Evolutionary conservation across 768 basidiomycete species (phyloP), one percentile per base, ranked within the genome.

Genomic region (Leccinum truebloodii): DNA sequence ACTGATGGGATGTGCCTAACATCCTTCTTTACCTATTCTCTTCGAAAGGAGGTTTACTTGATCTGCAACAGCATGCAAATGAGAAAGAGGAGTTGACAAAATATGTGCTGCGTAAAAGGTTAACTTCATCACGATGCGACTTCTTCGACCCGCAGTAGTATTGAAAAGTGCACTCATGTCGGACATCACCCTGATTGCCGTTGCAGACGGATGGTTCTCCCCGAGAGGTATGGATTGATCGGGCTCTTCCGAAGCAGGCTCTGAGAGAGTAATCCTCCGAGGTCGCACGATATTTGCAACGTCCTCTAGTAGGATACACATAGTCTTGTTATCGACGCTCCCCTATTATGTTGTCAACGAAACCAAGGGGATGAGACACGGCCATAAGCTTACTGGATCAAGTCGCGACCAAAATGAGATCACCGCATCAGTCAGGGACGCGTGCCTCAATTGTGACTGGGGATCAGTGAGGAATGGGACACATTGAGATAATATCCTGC

Each of bases 81-180:
- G 66, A 4, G 65, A 62, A 46, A 76, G 65, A 1, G 87, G 82
- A n/a, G 77, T 80, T 1, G 82, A 78, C 22, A 83, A 60, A 7
- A 86, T 69, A 64, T 87, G 83, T 7, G 86, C 88, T 5, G 84
- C 84, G 63, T 92, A 93, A 73, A 88, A 93, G 14, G 78, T 71
- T 26, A 92, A 64, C 74, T 91, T 93, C 64, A 84, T 84, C 9
- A 77, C 70, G 53, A 83, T 71, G 65, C 82, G 82, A 54, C 63
- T 50, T 69, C 24, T 53, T 54, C 51, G 63, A 35, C 37, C 20
- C 30, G 58, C n/a, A 10, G 20, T 54, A 32, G 26, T 13, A 35
- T 57, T 30, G 50, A 73, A 76, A 20, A 75, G 64, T 34, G 54
- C 34, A n/a, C 54, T 55, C 3, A 67, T 32, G 55, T 76, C 73